phyloP scores from a whole-genome alignment of 2,329 filamentous ascomycete genomes.

The Arthrobotrys iridis region DNA sequence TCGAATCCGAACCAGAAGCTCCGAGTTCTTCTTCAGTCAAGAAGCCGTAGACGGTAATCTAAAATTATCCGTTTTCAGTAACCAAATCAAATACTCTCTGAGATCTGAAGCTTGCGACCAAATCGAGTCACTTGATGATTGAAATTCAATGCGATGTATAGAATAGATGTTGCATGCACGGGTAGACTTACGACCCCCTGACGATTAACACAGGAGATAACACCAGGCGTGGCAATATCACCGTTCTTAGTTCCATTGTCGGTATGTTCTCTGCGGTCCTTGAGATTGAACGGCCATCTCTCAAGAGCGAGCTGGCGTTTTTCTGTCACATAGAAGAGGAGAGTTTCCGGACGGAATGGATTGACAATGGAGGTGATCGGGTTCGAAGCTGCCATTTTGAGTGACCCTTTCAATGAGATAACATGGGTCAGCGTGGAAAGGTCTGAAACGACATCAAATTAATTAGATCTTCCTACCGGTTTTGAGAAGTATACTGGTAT shows the following conservation, averaged over 20 bases:
- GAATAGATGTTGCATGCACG: too few relatives aligned
- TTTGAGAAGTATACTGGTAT: too few relatives aligned
- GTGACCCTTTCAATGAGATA: too few relatives aligned
- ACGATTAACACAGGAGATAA: not conserved
- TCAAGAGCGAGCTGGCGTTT: slow-evolving; percentile 10
- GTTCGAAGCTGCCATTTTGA: slow-evolving; percentile 3
- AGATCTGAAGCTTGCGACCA: not conserved
- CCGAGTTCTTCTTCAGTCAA: not conserved
- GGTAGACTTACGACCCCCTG: slow-evolving; percentile 6
- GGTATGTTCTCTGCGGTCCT: not conserved
- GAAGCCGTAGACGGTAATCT: slow-evolving; percentile 8
- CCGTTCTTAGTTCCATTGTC: not conserved
- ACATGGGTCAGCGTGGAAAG: too few relatives aligned
- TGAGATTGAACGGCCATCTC: not conserved
- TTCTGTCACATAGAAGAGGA: not conserved
- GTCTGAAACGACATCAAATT: too few relatives aligned
- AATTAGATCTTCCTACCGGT: too few relatives aligned
- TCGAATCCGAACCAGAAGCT: not conserved
- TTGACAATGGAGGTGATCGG: not conserved
- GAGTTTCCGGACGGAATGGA: not conserved
- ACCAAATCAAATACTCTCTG: not conserved
- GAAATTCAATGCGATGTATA: not conserved
- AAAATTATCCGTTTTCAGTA: too few relatives aligned
- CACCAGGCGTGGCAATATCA: not conserved
- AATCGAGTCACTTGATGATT: not conserved